Evolutionary conservation across 2,329 filamentous ascomycete species (phyloP), one percentile per base, ranked within the genome.

Genomic region (Cytospora leucostoma): DNA sequence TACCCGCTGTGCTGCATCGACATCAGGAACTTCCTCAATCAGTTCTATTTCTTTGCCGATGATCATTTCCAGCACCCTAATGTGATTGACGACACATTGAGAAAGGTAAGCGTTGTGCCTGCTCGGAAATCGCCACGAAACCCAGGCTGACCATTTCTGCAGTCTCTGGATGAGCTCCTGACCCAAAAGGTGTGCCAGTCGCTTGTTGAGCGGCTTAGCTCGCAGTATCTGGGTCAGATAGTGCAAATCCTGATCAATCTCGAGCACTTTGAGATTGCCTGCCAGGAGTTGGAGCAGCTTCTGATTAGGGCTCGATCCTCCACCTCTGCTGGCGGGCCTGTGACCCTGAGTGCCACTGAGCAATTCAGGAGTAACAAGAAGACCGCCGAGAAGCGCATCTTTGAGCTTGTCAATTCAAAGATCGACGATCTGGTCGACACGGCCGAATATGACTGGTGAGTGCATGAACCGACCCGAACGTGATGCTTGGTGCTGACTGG

Each of bases 1-100:
- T 99, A 99, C 73, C 94, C 95, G 1, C 83, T 98, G 37, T 97
- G 95, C 77, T 99, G 95, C 79, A 98, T 98, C 73, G 93, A 98
- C 72, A 97, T 99, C 70, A 87, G 94, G 49, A 97, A 97, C 75
- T 98, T 99, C 75, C 81, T 98, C 65, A 97, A 97, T 74, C 93
- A 98, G 72, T 98, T 99, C 71, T 98, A 98, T 75, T 93, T 96
- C 75, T 99, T 98, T 77, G 93, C 92, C 10, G 93, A 96, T 71
- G 93, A 98, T 71, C 93, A 98, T 73, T 98, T 98, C 73, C 90
- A 95, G 67, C 91, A 97, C 68, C 90, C 92, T 1, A 89, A 86
- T 66, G 85, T 96, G 59, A 97, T 99, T 68, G 95, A 99, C 68
- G 90, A 96, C 67, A 96, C 93, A 0, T 81, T 99, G 7, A 89